Evolutionary conservation across 176 grass and related monocot genomes (phyloP), one percentile per base, ranked within the genome.

Genomic region (Echinochloa phyllopogon): DNA sequence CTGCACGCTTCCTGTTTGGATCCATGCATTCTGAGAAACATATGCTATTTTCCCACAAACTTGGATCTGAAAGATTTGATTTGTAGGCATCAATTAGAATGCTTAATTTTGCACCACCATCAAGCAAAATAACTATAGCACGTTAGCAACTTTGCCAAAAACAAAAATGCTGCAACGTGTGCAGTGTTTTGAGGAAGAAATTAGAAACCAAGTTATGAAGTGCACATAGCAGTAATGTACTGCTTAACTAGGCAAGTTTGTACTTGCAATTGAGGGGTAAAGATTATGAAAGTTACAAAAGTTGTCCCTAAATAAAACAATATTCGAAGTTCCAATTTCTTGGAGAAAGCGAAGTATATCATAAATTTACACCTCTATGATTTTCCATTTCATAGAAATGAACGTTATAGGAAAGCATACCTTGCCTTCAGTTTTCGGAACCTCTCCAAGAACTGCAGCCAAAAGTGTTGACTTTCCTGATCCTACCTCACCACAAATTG

Each of bases 401-500:
- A 68, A 65, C 57, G 37, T 36, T 23, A 29, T 24, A 74, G 1
- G 60, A 56, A 85, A 88, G 37, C 77, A 76, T 96, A 99, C 96
- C 85, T 1, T 86, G 83, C 96, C 93, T 58, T 82, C 65, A 15
- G 78, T 94, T 83, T 85, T 89, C 0, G 69, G 85, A 67, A 99
- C 75, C 84, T 99, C 96, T 81, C 96, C 91, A 13, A 96, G 90
- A 84, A 95, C 74, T 77, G 96, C 84, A 71, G 93, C 91, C 77
- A 96, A 81, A 78, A 99, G 89, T 58, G 89, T 99, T 33, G 96
- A 96, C 56, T 99, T 99, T 76, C 96, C 96, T 0, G 93, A 96
- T 44, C 96, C 96, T 84, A 99, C 96, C 78, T 99, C 96, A 17
- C 93, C 96, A 76, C 96, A 99, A 60, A 99, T 92, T 60, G 96